Evolutionary conservation across 371 early-diverging fungal genomes (phyloP).

Genomic region (Saksenaea oblongispora): DNA sequence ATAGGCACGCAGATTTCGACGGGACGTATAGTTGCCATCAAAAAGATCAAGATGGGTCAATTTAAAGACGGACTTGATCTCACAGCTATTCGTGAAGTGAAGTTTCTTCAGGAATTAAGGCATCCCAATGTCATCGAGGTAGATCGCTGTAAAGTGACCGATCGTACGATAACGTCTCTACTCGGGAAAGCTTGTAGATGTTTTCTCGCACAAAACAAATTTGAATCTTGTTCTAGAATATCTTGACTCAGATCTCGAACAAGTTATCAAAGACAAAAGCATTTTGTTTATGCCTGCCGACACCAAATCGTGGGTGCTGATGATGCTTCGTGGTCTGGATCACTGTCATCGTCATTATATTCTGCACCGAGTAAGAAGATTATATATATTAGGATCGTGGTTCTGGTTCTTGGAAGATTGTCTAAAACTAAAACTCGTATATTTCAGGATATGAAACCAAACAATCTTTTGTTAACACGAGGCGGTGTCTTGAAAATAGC

Average conservation of each 20-base stretch:
- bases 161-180: not conserved
- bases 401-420: no score
- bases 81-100: constrained; percentile 98
- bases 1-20: constrained; percentile 55
- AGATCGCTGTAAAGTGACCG: not conserved
- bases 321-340: constrained; percentile 94
- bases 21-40: constrained; percentile 84
- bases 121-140: constrained; percentile 94
- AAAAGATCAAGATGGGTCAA: constrained; percentile 92
- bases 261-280: constrained; percentile 94
- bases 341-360: constrained; percentile 94
- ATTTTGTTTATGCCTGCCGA: constrained; percentile 96
- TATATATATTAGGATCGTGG: not conserved
- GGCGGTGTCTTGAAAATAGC: constrained; percentile 97
- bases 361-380: constrained; percentile 80
- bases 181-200: constrained; percentile 82
- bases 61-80: constrained; percentile 91
- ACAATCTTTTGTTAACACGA: constrained; percentile 94
- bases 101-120: constrained; percentile 88
- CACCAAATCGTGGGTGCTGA: constrained; percentile 98
- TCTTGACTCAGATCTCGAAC: constrained; percentile 95
- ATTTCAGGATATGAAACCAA: constrained; percentile 97
- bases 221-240: constrained; percentile 97
- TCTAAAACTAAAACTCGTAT: not conserved
- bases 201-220: constrained; percentile 90